A percentile compares a stretch with the other conserved stretches of the same genome.
These are phyloP conservation scores for Yamadazyma kitorensis DNA, from an alignment of 805 yeast genomes.

Conservation along the genomic window DNA sequence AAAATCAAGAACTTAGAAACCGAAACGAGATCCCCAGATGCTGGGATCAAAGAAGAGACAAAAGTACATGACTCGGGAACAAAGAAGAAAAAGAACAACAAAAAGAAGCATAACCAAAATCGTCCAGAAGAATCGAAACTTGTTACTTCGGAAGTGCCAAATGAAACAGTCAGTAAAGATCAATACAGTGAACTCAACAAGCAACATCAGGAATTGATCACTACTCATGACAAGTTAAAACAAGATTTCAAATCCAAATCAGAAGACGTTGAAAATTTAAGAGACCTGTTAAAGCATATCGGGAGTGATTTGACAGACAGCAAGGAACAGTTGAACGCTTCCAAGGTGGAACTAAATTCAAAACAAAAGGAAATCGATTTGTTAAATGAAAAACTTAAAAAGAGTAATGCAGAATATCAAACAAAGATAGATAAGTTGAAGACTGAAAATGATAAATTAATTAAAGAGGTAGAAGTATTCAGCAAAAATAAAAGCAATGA, in stretches of 20 bases:
- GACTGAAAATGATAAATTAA: constrained; percentile 20
- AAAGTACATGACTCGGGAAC: constrained; percentile 1
- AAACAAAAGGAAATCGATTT: neutral
- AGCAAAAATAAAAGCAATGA: constrained; percentile 34
- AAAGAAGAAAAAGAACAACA: constrained; percentile 11
- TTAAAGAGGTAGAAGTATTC: constrained; percentile 24
- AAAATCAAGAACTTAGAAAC: constrained; percentile 9
- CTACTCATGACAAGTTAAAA: constrained; percentile 18
- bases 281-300: constrained; percentile 72
- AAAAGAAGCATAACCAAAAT: neutral
- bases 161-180: constrained; percentile 1
- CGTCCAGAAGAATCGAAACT: too few species aligned
- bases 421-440: constrained; percentile 9
- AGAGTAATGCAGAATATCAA: constrained; percentile 4
- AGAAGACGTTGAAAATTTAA: constrained; percentile 66
- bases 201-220: constrained; percentile 16
- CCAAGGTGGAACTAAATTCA: neutral
- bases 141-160: too few species aligned
- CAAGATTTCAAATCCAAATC: constrained; percentile 36
- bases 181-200: constrained; percentile 6
- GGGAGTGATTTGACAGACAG: constrained; percentile 80
- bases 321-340: constrained; percentile 52
- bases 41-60: constrained; percentile 10
- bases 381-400: neutral
- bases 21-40: constrained; percentile 18